Base-by-base conservation (phyloP, 345 rosid genomes). In the Sisymbrium altissimum region DNA sequence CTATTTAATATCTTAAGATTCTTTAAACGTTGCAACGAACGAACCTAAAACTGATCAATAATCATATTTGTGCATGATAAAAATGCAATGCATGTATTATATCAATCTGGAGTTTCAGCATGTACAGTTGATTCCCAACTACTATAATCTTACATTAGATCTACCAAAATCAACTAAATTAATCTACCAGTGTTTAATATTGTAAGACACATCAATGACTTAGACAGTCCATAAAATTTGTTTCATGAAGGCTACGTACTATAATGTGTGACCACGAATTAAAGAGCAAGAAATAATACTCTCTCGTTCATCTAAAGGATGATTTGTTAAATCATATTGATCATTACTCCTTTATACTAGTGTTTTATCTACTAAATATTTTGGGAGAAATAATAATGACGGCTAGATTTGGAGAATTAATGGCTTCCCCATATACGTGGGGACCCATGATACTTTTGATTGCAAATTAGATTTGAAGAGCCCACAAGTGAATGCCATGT, bases 381-480 rank as follows among this genome's bases (percentile, higher is more conserved):
- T 63, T 40, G 25, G 54, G 43, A n/a, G 46, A 66, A 73, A 17
- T 13, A 9, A 64, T 65, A 46, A 32, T 32, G 35, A 32, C 27
- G 36, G 72, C 60, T 46, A 35, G 33, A 65, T 45, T 25, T 74
- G 50, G 21, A 74, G 52, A 57, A 46, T 17, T 57, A 65, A 72
- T 54, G 72, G 66, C 43, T 46, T 57, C 35, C 50, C 35, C 12
- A 17, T 45, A 25, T 25, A 36, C 8, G 25, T 8, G 5, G 68
- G 82, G 78, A 29, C 86, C 87, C 83, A 79, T 74, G 9, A 73
- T 29, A 74, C 61, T 30, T 41, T 68, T 80, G 83, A 80, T 84
- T 76, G 77, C 78, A 75, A 44, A 74, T 61, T 60, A 79, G 86
- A 82, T 86, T 86, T 68, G 43, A 18, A 58, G 79, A 79, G 38